Percentiles rank a stretch among this genome's conserved stretches.
Conservation (phyloP, 305 asterid species). For the Ilex paraguariensis region DNA sequence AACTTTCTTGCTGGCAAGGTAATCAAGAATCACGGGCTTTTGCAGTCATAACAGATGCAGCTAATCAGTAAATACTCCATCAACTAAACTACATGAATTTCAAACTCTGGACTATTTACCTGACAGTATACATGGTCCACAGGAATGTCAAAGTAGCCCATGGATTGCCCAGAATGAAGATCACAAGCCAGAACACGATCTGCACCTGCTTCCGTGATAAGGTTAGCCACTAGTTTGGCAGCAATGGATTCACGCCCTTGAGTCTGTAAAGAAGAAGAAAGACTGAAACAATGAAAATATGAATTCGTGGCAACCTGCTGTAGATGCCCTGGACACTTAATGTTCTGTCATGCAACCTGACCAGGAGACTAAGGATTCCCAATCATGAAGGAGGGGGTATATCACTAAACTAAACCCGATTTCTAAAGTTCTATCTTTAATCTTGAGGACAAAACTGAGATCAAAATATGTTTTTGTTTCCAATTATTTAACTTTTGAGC, state of each 20-base stretch:
- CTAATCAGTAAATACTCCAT: conserved; percentile 3
- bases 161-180: conserved; percentile 92
- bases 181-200: conserved; percentile 95
- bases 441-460: too few species aligned
- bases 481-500: too few species aligned
- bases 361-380: too few species aligned
- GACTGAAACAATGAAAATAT: background rate
- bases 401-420: too few species aligned
- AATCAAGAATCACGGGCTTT: conserved; percentile 94
- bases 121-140: conserved; percentile 91
- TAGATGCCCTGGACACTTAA: too few species aligned
- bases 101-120: conserved; percentile 29
- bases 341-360: too few species aligned
- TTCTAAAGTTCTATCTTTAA: too few species aligned
- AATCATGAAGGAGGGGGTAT: too few species aligned
- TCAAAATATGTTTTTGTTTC: too few species aligned
- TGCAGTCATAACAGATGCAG: conserved; percentile 13
- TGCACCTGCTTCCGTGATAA: conserved; percentile 83
- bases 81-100: background rate
- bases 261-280: conserved; percentile 40
- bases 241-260: conserved; percentile 95
- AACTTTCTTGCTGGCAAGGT: conserved; percentile 89
- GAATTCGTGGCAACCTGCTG: too few species aligned
- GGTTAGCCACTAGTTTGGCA: conserved; percentile 83
- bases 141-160: conserved; percentile 92